These are phyloP conservation scores for Daldinia eschscholtzii DNA, from an alignment of 2,329 filamentous ascomycete genomes.

Conservation along the genomic window DNA sequence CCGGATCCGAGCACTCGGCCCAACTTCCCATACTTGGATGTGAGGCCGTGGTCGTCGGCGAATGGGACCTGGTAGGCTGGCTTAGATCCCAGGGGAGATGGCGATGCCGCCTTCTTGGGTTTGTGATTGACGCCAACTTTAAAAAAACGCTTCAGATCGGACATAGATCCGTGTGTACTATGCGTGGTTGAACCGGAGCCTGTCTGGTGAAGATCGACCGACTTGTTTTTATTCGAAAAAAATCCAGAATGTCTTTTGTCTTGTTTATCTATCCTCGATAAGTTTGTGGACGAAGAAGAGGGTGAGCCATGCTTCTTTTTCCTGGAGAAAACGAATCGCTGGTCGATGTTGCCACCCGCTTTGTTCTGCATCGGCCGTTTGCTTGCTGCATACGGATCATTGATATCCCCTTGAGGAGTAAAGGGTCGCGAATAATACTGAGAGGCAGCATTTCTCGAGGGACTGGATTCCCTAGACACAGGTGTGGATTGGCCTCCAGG, in stretches of 20 bases:
- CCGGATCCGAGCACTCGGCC: slow-evolving; percentile 94
- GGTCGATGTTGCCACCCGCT: slow-evolving; percentile 75
- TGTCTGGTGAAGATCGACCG: slow-evolving; percentile 60
- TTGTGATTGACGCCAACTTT: slow-evolving; percentile 79
- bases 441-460: slow-evolving; percentile 73
- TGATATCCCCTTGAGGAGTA: slow-evolving; percentile 81
- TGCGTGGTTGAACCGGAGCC: slow-evolving; percentile 64
- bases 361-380: slow-evolving; percentile 78
- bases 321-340: slow-evolving; percentile 85
- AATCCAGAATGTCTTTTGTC: slow-evolving; percentile 67
- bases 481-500: slow-evolving; percentile 64
- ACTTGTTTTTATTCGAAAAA: slow-evolving; percentile 56
- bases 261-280: slow-evolving; percentile 59
- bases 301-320: slow-evolving; percentile 76
- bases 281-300: slow-evolving; percentile 63
- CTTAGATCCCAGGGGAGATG: slow-evolving; percentile 65
- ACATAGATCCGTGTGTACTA: slow-evolving; percentile 83
- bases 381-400: slow-evolving; percentile 89
- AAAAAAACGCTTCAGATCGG: slow-evolving; percentile 96
- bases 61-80: slow-evolving; percentile 81
- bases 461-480: slow-evolving; percentile 71
- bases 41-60: slow-evolving; percentile 90
- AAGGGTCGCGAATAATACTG: slow-evolving; percentile 79
- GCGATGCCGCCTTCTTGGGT: slow-evolving; percentile 75
- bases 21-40: slow-evolving; percentile 94